These are phyloP conservation scores for Tremella yokohamensis DNA, from an alignment of 768 basidiomycete species.

Conservation along the genomic window DNA sequence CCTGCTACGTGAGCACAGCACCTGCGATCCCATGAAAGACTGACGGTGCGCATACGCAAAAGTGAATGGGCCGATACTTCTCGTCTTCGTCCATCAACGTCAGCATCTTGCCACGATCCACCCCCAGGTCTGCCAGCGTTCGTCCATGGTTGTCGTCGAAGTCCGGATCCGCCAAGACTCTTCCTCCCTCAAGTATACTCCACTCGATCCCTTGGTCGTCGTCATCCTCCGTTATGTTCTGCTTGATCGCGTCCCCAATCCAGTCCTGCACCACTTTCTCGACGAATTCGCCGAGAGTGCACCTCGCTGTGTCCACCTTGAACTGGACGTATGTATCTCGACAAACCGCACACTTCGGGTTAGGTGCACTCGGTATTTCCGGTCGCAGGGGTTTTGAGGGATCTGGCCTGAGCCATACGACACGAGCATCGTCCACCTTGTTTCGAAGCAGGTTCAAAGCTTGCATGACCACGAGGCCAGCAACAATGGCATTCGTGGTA, in stretches of 20 bases:
- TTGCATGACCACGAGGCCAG: conserved; percentile 90
- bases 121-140: conserved; percentile 74
- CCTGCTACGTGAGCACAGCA: neutral
- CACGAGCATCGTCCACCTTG: conserved; percentile 51
- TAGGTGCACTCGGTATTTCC: conserved; percentile 65
- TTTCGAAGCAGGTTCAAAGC: conserved; percentile 74
- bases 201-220: conserved; percentile 58
- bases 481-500: conserved; percentile 95
- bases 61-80: conserved; percentile 65
- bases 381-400: conserved; percentile 72
- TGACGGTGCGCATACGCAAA: conserved; percentile 63
- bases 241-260: conserved; percentile 19
- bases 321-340: conserved; percentile 75
- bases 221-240: conserved; percentile 7
- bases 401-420: conserved; percentile 75
- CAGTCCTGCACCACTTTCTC: conserved; percentile 60
- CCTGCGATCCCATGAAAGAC: conserved; percentile 14
- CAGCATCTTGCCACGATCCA: conserved; percentile 79
- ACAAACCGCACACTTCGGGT: conserved; percentile 77
- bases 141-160: conserved; percentile 83
- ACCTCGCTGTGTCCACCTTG: conserved; percentile 66
- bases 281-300: conserved; percentile 70
- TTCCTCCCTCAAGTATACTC: conserved; percentile 68
- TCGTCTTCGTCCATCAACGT: conserved; percentile 85
- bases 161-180: conserved; percentile 85